phyloP scores from a whole-genome alignment of 2,329 filamentous ascomycete species.

The Dichotomopilus funicola region DNA sequence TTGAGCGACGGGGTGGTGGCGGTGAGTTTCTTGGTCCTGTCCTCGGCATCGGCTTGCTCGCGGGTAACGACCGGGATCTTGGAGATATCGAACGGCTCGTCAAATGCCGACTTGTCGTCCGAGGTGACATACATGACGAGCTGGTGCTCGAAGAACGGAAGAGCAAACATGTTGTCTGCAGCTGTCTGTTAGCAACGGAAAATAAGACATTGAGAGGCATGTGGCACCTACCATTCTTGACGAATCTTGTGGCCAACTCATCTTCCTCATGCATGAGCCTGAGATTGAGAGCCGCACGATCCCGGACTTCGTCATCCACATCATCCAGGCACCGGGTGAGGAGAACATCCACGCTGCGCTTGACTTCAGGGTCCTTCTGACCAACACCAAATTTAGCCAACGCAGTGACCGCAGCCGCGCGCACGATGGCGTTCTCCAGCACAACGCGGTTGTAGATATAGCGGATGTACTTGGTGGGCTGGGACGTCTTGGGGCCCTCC shows the following conservation, averaged over 20 bases:
- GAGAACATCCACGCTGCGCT: constrained; percentile 88
- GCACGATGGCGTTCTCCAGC: constrained; percentile 90
- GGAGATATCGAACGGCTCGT: constrained; percentile 80
- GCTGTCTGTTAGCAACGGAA: constrained; percentile 17
- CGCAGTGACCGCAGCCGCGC: constrained; percentile 90
- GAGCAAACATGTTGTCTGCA: constrained; percentile 85
- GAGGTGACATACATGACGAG: constrained; percentile 96
- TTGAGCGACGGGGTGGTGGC: constrained; percentile 90
- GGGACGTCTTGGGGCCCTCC: constrained; percentile 89
- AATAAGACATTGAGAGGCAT: background rate
- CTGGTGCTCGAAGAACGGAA: constrained; percentile 93
- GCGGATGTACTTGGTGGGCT: constrained; percentile 97
- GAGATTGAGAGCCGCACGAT: constrained; percentile 88
- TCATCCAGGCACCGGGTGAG: constrained; percentile 92
- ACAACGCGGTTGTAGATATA: constrained; percentile 99
- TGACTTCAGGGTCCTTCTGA: constrained; percentile 93
- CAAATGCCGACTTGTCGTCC: constrained; percentile 79
- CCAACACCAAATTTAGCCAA: constrained; percentile 95
- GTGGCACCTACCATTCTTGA: constrained; percentile 70
- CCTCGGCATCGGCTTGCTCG: constrained; percentile 92
- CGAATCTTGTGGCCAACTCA: constrained; percentile 76
- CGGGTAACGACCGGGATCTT: constrained; percentile 89
- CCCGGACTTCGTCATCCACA: constrained; percentile 93
- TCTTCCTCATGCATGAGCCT: constrained; percentile 89
- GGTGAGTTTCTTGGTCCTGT: constrained; percentile 94